A percentile compares a stretch with the other conserved stretches of the same genome.
phyloP scores from a whole-genome alignment of 176 grass and related monocot species.

The Oryza meyeriana region DNA sequence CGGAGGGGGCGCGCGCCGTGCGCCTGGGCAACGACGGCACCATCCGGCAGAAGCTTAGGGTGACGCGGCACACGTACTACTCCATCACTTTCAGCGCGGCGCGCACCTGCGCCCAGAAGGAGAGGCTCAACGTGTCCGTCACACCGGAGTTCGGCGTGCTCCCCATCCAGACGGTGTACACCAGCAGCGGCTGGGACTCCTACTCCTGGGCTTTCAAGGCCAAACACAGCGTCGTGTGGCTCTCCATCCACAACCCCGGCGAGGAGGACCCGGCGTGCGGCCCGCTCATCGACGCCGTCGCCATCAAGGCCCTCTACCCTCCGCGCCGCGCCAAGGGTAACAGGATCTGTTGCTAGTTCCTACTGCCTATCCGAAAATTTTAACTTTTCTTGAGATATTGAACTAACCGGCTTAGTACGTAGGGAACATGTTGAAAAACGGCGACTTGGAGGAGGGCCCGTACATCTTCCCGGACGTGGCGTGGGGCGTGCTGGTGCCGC shows the following conservation, averaged over 20 bases:
- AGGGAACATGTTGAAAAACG: conserved; percentile 49
- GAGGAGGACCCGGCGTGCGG: conserved; percentile 47
- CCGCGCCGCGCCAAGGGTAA: conserved; percentile 21
- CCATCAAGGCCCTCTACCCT: conserved; percentile 30
- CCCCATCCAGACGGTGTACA: conserved; percentile 59
- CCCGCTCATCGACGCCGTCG: conserved; percentile 48
- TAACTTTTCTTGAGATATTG: neutral
- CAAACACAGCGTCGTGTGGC: conserved; percentile 10
- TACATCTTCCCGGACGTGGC: conserved; percentile 29
- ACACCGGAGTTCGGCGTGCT: conserved; percentile 35
- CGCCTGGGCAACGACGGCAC: conserved; percentile 50
- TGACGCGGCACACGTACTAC: conserved; percentile 32
- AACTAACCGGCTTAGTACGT: neutral
- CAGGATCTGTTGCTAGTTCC: neutral
- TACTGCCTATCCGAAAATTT: neutral
- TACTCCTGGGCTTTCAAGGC: conserved; percentile 57
- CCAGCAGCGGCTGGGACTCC: conserved; percentile 53
- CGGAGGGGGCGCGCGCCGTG: conserved; percentile 45
- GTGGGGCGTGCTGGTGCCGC: conserved; percentile 58
- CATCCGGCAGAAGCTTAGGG: conserved; percentile 37
- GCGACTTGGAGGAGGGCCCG: conserved; percentile 58
- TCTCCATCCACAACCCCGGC: conserved; percentile 54
- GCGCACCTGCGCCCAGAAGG: conserved; percentile 52
- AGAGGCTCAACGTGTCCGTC: conserved; percentile 50
- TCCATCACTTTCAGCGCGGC: conserved; percentile 62